A percentile compares a stretch with the other conserved stretches of the same genome.
phyloP scores from a whole-genome alignment of 176 grass and related monocot species.

The Musa beccarii region DNA sequence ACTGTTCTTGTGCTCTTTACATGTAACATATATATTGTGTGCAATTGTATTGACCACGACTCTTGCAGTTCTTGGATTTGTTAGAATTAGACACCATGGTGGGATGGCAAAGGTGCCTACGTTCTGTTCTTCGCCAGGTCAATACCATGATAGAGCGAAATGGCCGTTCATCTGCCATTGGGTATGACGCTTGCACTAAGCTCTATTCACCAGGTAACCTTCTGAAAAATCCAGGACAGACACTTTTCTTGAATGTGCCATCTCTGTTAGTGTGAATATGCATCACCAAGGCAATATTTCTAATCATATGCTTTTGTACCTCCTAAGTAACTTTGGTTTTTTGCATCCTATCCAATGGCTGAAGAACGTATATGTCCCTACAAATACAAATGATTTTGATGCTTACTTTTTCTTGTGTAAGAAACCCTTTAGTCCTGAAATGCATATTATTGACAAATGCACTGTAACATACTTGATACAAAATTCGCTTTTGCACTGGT shows the following conservation, averaged over 20 bases:
- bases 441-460: neutral
- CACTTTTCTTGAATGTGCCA: neutral
- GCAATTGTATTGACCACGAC: no score
- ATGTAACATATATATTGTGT: no score
- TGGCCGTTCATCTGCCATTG: neutral
- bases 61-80: no score
- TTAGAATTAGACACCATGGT: neutral
- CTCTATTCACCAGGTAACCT: conserved; percentile 6
- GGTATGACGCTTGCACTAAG: conserved; percentile 4
- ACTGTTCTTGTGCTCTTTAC: no score
- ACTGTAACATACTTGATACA: neutral
- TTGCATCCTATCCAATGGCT: neutral
- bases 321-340: neutral
- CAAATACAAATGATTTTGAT: neutral
- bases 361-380: neutral
- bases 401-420: neutral
- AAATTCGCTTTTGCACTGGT: neutral
- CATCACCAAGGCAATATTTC: neutral
- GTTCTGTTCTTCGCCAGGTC: neutral
- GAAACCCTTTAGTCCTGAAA: neutral
- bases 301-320: neutral
- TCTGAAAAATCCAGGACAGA: neutral
- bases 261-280: neutral
- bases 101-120: conserved; percentile 14
- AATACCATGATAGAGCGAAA: neutral